Evolutionary conservation across 1,284 basidiomycete species (phyloP), one percentile per base, ranked within the genome.

Genomic region (Tremellales sp.): DNA sequence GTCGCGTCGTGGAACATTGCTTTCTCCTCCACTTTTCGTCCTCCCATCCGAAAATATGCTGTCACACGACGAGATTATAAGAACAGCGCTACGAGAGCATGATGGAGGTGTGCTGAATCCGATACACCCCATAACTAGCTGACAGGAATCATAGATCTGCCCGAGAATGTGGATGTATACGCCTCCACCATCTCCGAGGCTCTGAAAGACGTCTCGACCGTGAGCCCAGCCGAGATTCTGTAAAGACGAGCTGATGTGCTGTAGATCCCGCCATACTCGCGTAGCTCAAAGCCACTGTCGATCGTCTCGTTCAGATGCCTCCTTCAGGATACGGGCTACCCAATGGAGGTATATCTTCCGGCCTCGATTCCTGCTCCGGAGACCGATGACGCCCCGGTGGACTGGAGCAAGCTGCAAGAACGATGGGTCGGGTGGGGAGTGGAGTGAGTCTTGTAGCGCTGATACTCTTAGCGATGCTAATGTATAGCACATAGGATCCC

Each of bases 391-490:
- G 28, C 32, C 9, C 29, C 27, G 5, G 43, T 56, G 4, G 63
- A 65, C 54, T 62, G 63, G 63, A 63, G 53, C 38, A 47, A 63
- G 32, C 54, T 73, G 22, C 55, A 60, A 32, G 71, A 73, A 45
- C 51, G 71, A 50, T 72, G 69, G 70, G 61, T 72, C 12, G 70
- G 69, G 2, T 73, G 71, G 71, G 70, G 56, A 13, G 65, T 71
- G 6, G 63, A 73, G 71, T 73, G 43, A 56, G 69, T 61, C 21
- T 18, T 14, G n/a, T 19, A 16, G 13, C 19, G 8, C 10, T 4
- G 10, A 26, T 14, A n/a, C 18, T 5, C 13, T 6, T 25, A 26
- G 5, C 21, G 5, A 28, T 13, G 27, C 12, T 21, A n/a, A 34
- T 45, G 56, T 47, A 54, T 14, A 4, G 12, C 16, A 5, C 21